These are phyloP conservation scores for Pseudocercospora crystallina DNA, from an alignment of 2,329 filamentous ascomycete genomes.

Conservation along the genomic window DNA sequence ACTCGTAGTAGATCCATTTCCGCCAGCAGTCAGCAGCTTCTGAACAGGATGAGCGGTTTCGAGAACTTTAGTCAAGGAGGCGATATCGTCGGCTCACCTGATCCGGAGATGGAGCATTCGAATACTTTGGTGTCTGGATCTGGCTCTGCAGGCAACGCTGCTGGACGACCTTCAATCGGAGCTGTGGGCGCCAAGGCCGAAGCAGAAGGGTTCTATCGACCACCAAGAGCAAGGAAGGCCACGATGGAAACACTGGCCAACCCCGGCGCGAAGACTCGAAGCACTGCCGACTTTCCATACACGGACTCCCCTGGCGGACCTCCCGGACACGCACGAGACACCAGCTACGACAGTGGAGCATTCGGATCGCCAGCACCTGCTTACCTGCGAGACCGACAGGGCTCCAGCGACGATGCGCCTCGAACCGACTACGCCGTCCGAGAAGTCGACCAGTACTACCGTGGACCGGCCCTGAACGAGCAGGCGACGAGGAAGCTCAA, in stretches of 20 bases:
- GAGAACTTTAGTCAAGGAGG: slow-evolving; percentile 57
- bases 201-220: slow-evolving; percentile 80
- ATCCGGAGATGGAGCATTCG: slow-evolving; percentile 19
- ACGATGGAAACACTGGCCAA: slow-evolving; percentile 57
- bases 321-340: slow-evolving; percentile 30
- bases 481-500: slow-evolving; percentile 80
- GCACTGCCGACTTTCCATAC: slow-evolving; percentile 39
- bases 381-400: slow-evolving; percentile 53
- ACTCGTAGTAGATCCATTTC: slow-evolving; percentile 60
- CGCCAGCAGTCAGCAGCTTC: slow-evolving; percentile 61
- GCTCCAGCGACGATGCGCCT: slow-evolving; percentile 50
- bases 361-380: slow-evolving; percentile 53
- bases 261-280: slow-evolving; percentile 44
- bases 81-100: slow-evolving; percentile 55
- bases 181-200: slow-evolving; percentile 19
- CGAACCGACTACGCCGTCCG: slow-evolving; percentile 84
- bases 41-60: slow-evolving; percentile 55
- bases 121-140: not conserved
- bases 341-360: slow-evolving; percentile 36
- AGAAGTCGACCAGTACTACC: slow-evolving; percentile 96
- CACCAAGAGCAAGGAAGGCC: slow-evolving; percentile 69
- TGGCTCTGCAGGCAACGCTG: slow-evolving; percentile 11
- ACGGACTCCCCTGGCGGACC: slow-evolving; percentile 40
- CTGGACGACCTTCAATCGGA: slow-evolving; percentile 6
- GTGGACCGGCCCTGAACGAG: slow-evolving; percentile 81